Evolutionary conservation across 208 protist genomes (phyloP).

Genomic region (Trypanosoma conorhini): DNA sequence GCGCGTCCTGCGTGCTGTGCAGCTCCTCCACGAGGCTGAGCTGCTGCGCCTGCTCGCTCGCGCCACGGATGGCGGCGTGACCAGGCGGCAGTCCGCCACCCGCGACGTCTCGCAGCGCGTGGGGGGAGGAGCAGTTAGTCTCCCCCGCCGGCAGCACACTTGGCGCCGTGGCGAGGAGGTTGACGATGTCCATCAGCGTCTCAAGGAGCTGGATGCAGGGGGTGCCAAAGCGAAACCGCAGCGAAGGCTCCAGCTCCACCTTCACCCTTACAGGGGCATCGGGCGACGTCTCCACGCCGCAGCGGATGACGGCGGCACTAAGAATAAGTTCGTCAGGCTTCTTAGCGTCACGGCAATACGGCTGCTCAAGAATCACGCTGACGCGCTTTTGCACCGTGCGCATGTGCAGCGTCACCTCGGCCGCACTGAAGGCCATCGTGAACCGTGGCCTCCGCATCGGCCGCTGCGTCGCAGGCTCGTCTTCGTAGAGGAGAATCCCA

Average conservation of each 20-base stretch:
- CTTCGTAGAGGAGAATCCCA: slow-evolving; percentile 70
- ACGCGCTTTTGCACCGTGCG: slow-evolving; percentile 48
- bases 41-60: slow-evolving; percentile 11
- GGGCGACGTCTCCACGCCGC: slow-evolving; percentile 39
- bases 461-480: slow-evolving; percentile 42
- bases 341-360: slow-evolving; percentile 44
- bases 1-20: slow-evolving; percentile 32
- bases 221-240: slow-evolving; percentile 64
- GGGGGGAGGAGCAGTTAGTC: not conserved
- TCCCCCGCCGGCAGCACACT: slow-evolving; percentile 10
- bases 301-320: slow-evolving; percentile 33
- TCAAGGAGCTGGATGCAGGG: slow-evolving; percentile 80
- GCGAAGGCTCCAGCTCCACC: slow-evolving; percentile 32
- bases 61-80: not conserved
- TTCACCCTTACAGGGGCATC: slow-evolving; percentile 44
- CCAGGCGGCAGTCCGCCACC: not conserved
- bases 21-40: slow-evolving; percentile 20
- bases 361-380: slow-evolving; percentile 47
- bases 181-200: slow-evolving; percentile 75
- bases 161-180: slow-evolving; percentile 50
- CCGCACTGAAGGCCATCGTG: slow-evolving; percentile 46
- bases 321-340: slow-evolving; percentile 54
- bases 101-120: not conserved
- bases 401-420: slow-evolving; percentile 60
- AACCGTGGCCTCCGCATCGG: slow-evolving; percentile 46